Conservation (phyloP, 2,329 filamentous ascomycete genomes). For the Talaromyces sp. region DNA sequence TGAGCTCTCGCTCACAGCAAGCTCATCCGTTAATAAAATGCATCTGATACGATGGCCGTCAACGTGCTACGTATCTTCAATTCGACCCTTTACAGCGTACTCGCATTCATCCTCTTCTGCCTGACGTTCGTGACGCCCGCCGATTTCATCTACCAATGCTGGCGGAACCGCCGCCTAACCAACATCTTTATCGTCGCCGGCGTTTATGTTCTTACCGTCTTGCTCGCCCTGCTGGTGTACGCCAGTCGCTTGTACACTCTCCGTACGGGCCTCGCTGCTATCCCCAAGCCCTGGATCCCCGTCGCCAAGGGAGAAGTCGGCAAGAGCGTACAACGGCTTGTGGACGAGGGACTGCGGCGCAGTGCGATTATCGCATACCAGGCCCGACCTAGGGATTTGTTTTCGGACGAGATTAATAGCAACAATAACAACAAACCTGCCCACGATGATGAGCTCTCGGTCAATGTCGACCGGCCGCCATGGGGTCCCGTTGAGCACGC, state of each 20-base stretch:
- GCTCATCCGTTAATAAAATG: slow-evolving; percentile 13
- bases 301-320: slow-evolving; percentile 79
- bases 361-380: slow-evolving; percentile 80
- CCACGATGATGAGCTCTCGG: slow-evolving; percentile 25
- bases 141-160: slow-evolving; percentile 75
- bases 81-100: slow-evolving; percentile 67
- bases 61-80: slow-evolving; percentile 74
- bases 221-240: slow-evolving; percentile 72
- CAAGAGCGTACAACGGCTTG: slow-evolving; percentile 68
- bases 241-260: slow-evolving; percentile 81
- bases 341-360: slow-evolving; percentile 65
- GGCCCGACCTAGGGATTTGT: slow-evolving; percentile 61
- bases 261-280: slow-evolving; percentile 69
- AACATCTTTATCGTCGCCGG: slow-evolving; percentile 80
- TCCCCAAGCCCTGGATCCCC: slow-evolving; percentile 82
- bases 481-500: slow-evolving; percentile 85
- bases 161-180: slow-evolving; percentile 60
- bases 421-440: slow-evolving; percentile 15
- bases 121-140: slow-evolving; percentile 75
- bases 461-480: slow-evolving; percentile 45
- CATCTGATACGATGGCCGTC: slow-evolving; percentile 24
- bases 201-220: slow-evolving; percentile 66
- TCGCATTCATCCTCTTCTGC: slow-evolving; percentile 67
- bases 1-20: slow-evolving; percentile 9
- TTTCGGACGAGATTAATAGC: slow-evolving; percentile 28